Percentiles rank a stretch among this genome's conserved stretches.
Conservation (phyloP, 805 yeast genomes). For the Starmerella vaccinii region DNA sequence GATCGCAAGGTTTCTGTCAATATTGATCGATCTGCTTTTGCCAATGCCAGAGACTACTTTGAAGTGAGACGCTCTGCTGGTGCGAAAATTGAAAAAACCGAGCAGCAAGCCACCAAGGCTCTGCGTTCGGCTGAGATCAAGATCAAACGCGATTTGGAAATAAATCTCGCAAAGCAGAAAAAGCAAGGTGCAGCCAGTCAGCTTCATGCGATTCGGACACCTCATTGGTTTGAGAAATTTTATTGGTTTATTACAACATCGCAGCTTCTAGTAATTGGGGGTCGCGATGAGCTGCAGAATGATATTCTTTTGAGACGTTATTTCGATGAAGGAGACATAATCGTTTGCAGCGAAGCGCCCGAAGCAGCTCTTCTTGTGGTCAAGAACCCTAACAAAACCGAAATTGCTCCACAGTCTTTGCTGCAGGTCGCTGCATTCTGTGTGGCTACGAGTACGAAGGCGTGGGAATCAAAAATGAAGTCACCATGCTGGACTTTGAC, state of each 20-base stretch:
- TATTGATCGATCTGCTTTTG: conserved; percentile 64
- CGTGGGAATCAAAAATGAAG: conserved; percentile 80
- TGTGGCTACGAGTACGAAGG: conserved; percentile 56
- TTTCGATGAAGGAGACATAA: conserved; percentile 59
- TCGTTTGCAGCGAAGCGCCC: conserved; percentile 64
- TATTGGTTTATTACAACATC: conserved; percentile 79
- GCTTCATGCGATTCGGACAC: conserved; percentile 54
- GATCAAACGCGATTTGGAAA: conserved; percentile 60
- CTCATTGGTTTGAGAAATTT: conserved; percentile 88
- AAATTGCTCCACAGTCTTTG: conserved; percentile 74
- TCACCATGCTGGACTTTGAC: conserved; percentile 80
- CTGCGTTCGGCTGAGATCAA: conserved; percentile 72
- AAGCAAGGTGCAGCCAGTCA: conserved; percentile 32
- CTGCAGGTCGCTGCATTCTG: conserved; percentile 83
- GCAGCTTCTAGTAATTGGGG: conserved; percentile 79
- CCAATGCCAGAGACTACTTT: conserved; percentile 77
- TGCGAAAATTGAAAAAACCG: conserved; percentile 70
- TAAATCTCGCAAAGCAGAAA: conserved; percentile 46
- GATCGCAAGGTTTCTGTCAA: conserved; percentile 56
- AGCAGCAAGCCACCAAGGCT: conserved; percentile 64
- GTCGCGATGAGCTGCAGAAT: conserved; percentile 68
- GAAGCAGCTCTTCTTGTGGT: conserved; percentile 68
- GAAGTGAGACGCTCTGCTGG: conserved; percentile 65
- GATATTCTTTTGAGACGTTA: conserved; percentile 74
- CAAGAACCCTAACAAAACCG: conserved; percentile 56